Evolutionary conservation across 805 yeast genomes (phyloP).

Genomic region (Limtongia smithiae): DNA sequence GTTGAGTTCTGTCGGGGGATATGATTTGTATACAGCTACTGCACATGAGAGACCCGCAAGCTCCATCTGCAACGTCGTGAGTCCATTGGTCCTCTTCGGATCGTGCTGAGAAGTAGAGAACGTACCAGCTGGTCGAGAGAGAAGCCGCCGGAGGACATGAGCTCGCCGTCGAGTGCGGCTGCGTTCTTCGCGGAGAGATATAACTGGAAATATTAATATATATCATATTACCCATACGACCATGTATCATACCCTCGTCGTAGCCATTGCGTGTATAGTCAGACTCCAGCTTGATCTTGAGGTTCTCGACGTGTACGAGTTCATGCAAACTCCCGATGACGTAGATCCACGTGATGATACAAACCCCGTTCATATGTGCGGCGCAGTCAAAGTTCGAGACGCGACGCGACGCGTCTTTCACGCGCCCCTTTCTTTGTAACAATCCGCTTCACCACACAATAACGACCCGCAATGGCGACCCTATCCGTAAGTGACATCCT

Average conservation of each 20-base stretch:
- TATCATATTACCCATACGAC: background rate
- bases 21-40: constrained; percentile 67
- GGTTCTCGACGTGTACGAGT: no score
- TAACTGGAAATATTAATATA: constrained; percentile 1
- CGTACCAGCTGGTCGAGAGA: constrained; percentile 70
- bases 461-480: no score
- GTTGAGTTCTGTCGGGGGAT: constrained; percentile 49
- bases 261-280: background rate
- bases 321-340: no score
- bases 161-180: constrained; percentile 72
- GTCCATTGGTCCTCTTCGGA: background rate
- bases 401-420: no score
- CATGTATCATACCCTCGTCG: background rate
- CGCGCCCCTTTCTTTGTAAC: no score
- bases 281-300: no score
- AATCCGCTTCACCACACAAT: no score
- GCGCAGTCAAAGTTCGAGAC: no score
- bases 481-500: no score
- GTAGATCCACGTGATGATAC: no score
- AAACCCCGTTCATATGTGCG: no score
- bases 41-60: constrained; percentile 95
- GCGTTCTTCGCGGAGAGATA: constrained; percentile 48
- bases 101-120: background rate
- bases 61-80: constrained; percentile 59
- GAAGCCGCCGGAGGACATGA: constrained; percentile 81